Percentiles rank a stretch among this genome's conserved stretches.
Evolutionary conservation across 2,329 filamentous ascomycete genomes (phyloP).

Genomic region (Diaporthe aspalathi): DNA sequence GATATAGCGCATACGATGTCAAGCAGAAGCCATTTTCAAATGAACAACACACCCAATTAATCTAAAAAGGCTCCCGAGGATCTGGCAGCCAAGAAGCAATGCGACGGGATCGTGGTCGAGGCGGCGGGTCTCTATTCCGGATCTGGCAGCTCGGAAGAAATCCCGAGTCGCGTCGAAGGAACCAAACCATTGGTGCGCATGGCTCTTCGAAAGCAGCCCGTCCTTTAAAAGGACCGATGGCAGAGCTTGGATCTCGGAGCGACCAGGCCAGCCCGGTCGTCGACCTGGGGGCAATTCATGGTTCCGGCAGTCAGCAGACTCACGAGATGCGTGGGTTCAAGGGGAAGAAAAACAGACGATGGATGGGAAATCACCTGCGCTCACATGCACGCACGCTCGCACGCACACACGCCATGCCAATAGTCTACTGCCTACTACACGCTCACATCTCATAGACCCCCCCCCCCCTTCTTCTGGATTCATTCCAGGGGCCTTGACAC

Average conservation of each 20-base stretch:
- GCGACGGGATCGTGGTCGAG: not conserved
- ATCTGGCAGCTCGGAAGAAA: slow-evolving; percentile 22
- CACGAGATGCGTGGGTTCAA: not conserved
- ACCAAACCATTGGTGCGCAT: slow-evolving; percentile 27
- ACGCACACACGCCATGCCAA: not conserved
- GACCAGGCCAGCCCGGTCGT: not conserved
- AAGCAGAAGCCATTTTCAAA: not conserved
- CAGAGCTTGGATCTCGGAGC: not conserved
- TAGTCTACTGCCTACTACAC: no score
- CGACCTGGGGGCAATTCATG: not conserved
- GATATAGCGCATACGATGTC: not conserved
- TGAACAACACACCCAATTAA: not conserved
- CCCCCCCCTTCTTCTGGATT: slow-evolving; percentile 11
- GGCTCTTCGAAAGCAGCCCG: not conserved
- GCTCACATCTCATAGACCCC: no score
- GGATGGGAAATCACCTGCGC: not conserved
- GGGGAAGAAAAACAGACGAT: not conserved
- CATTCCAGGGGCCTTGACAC: not conserved
- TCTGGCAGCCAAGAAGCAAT: slow-evolving; percentile 1
- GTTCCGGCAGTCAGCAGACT: slow-evolving; percentile 15
- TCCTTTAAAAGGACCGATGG: slow-evolving; percentile 18
- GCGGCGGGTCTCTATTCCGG: slow-evolving; percentile 25
- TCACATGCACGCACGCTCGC: slow-evolving; percentile 2
- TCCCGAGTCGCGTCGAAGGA: slow-evolving; percentile 5
- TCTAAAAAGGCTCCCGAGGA: not conserved